A percentile compares a stretch with the other conserved stretches of the same genome.
Evolutionary conservation across 805 yeast species (phyloP).

Genomic region (Metschnikowia matae): DNA sequence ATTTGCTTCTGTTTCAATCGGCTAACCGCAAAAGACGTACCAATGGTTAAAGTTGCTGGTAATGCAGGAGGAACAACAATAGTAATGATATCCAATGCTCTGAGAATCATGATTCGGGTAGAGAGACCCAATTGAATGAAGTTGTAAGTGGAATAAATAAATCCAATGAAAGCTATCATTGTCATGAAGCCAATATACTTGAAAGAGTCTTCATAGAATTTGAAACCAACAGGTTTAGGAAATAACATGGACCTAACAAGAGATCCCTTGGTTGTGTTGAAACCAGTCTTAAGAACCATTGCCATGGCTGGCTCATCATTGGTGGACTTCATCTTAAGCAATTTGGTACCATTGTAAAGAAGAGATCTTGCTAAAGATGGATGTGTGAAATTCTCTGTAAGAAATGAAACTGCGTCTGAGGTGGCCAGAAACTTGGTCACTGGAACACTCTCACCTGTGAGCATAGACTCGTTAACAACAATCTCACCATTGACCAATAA

Average conservation of each 20-base stretch:
- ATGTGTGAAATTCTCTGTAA: slow-evolving; percentile 60
- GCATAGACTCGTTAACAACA: slow-evolving; percentile 95
- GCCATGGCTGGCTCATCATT: slow-evolving; percentile 79
- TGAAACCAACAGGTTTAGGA: slow-evolving; percentile 91
- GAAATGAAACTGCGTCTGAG: slow-evolving; percentile 52
- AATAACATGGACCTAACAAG: slow-evolving; percentile 92
- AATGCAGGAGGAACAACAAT: slow-evolving; percentile 98
- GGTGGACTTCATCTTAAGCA: slow-evolving; percentile 75
- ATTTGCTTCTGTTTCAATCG: slow-evolving; percentile 64
- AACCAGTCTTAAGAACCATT: slow-evolving; percentile 84
- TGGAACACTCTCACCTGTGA: slow-evolving; percentile 98
- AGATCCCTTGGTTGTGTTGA: slow-evolving; percentile 93
- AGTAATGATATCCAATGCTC: slow-evolving; percentile 92
- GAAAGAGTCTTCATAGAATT: slow-evolving; percentile 91
- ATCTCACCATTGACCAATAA: slow-evolving; percentile 86
- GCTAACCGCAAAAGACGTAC: slow-evolving; percentile 86
- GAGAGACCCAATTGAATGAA: slow-evolving; percentile 76
- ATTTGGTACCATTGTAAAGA: slow-evolving; percentile 83
- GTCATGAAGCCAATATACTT: slow-evolving; percentile 95
- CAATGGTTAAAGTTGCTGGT: slow-evolving; percentile 96
- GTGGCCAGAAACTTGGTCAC: slow-evolving; percentile 75
- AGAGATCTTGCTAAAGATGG: slow-evolving; percentile 69
- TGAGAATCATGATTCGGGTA: slow-evolving; percentile 62
- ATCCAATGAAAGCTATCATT: slow-evolving; percentile 77
- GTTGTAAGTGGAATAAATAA: slow-evolving; percentile 74